Conservation (phyloP, 495 filamentous ascomycete genomes). For the Hypoxylon fuscum region DNA sequence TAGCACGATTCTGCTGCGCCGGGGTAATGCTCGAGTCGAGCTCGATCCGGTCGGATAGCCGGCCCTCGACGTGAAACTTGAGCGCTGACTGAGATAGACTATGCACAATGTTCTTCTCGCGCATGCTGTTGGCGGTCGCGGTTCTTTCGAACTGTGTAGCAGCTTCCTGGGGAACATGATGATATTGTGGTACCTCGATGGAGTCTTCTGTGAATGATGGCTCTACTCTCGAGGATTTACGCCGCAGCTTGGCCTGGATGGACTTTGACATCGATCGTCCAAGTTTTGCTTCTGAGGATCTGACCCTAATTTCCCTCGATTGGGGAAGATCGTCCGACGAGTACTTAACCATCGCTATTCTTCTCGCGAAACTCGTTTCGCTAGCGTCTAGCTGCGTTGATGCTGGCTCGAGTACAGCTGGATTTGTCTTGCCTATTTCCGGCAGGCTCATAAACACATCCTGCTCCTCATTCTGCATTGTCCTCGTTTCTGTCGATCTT, state of each 20-base stretch:
- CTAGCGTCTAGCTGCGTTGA: constrained; percentile 8
- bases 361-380: constrained; percentile 29
- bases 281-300: constrained; percentile 13
- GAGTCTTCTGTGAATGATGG: constrained; percentile 3
- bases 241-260: constrained; percentile 33
- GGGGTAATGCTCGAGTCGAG: constrained; percentile 18
- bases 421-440: neutral
- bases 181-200: constrained; percentile 6
- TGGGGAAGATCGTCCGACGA: constrained; percentile 1
- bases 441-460: constrained; percentile 8
- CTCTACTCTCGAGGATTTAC: constrained; percentile 12
- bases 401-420: neutral
- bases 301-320: constrained; percentile 6
- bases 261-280: constrained; percentile 30
- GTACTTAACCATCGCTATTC: constrained; percentile 22
- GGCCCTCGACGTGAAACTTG: constrained; percentile 44
- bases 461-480: constrained; percentile 33
- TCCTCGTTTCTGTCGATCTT: constrained; percentile 18
- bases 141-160: constrained; percentile 60
- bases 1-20: constrained; percentile 30
- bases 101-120: constrained; percentile 45
- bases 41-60: constrained; percentile 18
- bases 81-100: constrained; percentile 52
- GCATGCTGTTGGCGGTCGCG: constrained; percentile 52
- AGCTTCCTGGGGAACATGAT: constrained; percentile 56